A percentile compares a stretch with the other conserved stretches of the same genome.
Evolutionary conservation across 176 grass and related monocot genomes (phyloP).

Genomic region (Eleusine indica): DNA sequence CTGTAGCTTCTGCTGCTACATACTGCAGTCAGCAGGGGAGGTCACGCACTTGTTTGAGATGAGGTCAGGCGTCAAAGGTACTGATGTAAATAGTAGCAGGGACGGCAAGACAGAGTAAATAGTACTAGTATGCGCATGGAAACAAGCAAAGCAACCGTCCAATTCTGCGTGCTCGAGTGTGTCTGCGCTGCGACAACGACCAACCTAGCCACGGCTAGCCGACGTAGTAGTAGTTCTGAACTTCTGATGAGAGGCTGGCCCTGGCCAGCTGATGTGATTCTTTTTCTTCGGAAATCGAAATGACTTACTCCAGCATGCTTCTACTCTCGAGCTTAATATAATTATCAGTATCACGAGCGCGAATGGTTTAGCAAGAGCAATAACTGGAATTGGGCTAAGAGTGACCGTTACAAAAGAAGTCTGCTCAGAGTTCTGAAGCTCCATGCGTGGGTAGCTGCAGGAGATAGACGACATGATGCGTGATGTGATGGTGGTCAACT

Average conservation of each 20-base stretch:
- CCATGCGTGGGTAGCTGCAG: neutral
- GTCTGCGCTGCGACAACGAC: neutral
- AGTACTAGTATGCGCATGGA: neutral
- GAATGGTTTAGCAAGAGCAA: neutral
- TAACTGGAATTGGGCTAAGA: too few species aligned
- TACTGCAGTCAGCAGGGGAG: neutral
- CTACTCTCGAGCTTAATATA: too few species aligned
- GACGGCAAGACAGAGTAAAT: neutral
- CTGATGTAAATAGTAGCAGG: neutral
- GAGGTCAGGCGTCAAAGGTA: neutral
- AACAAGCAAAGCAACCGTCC: neutral
- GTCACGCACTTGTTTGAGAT: neutral
- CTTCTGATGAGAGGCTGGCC: too few species aligned
- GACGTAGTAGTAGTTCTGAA: neutral
- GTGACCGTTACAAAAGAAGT: too few species aligned
- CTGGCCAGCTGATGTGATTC: neutral
- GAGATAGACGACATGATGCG: neutral
- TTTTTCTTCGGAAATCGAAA: neutral
- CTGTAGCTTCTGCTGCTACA: neutral
- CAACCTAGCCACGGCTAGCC: neutral
- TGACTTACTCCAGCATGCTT: too few species aligned
- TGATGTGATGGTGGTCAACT: conserved; percentile 46
- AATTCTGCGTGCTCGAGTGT: neutral
- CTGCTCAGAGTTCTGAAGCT: neutral
- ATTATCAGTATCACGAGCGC: too few species aligned